Base-by-base conservation (phyloP, 2,329 filamentous ascomycete genomes). In the Fusarium sublunatum region DNA sequence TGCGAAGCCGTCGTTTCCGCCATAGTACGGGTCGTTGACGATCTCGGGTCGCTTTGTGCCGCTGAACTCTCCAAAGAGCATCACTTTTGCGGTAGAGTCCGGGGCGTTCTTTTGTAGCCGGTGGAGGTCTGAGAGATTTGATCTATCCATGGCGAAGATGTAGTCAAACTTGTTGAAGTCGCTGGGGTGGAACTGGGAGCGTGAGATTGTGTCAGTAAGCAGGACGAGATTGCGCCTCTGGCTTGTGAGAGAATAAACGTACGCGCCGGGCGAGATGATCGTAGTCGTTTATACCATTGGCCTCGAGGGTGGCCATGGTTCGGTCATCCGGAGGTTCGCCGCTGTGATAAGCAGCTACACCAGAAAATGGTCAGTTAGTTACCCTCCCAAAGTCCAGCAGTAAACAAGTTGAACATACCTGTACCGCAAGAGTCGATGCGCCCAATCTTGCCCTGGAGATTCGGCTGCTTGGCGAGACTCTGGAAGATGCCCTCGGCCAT, bases 401-500 rank as follows among this genome's bases (percentile, higher is more conserved):
- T 38, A 36, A 25, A 5, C 13, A 15, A 29, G n/a, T 31, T 40
- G 25, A 41, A 45, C 55, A 35, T 53, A 84, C 84, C 86, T 15
- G 95, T 99, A 45, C 95, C 95, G 75, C 92, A 95, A 8, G 91
- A 96, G 76, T 98, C 95, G 67, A 97, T 87, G 58, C 80, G 80
- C 13, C 79, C 80, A 72, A 97, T 87, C 58, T 82, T 79, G 42
- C 77, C 81, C 69, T 83, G 81, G 71, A 87, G 87, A 24, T 85
- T 81, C 42, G 84, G 78, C 68, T 89, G 85, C 66, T 85, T 82
- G 36, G 84, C 84, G 36, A 95, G 79, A 58, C 88, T 86, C 56
- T 88, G 87, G 79, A 99, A 98, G 65, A 97, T 91, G 45, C 91
- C 95, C 81, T 98, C 94, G 41, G 93, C 92, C 95, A 99, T 98